Base-by-base conservation (phyloP, 228 moss, liverwort and hornwort species). In the Sphagnum magellanicum region DNA sequence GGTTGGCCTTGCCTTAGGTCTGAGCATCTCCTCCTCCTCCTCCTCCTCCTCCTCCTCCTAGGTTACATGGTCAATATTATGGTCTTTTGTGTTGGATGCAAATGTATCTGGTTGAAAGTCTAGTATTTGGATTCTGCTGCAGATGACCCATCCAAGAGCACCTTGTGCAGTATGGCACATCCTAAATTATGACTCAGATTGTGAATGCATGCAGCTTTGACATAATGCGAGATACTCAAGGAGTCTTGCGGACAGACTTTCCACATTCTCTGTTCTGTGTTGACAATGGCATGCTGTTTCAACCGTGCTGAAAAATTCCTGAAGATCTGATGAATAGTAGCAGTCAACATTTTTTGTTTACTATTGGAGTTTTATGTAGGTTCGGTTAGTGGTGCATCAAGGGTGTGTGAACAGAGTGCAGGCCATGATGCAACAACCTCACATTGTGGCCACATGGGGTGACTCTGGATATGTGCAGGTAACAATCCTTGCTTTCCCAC, bases 1-100 rank as follows among this genome's bases (percentile, higher is more conserved):
- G 92, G 92, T 6, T 94, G 98, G 98, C 98, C 98, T 0, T 98
- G 98, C 76, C 91, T 94, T 68, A 98, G 98, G 98, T 97, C n/a
- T 32, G 32, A 50, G 48, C 16, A 47, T n/a, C n/a, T n/a, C n/a
- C n/a, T n/a, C n/a, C n/a, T n/a, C n/a, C n/a, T n/a, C n/a, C n/a
- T n/a, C n/a, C n/a, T n/a, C 0, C 49, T 8, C 47, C 12, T 59
- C 13, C 10, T 6, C 10, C 32, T 11, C 16, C 5, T 48, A 15
- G 64, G n/a, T 5, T 12, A 0, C 48, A 47, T 10, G n/a, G n/a
- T 59, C 11, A 59, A 59, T 10, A 11, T 10, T 59, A 11, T 10
- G 59, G 11, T 11, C n/a, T 10, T 10, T 59, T 59, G 59, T 10
- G 59, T 10, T 11, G 11, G 11, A 59, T 59, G 59, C n/a, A 59